Base-by-base conservation (phyloP, 331 rosid species). In the Arachis monticola region DNA sequence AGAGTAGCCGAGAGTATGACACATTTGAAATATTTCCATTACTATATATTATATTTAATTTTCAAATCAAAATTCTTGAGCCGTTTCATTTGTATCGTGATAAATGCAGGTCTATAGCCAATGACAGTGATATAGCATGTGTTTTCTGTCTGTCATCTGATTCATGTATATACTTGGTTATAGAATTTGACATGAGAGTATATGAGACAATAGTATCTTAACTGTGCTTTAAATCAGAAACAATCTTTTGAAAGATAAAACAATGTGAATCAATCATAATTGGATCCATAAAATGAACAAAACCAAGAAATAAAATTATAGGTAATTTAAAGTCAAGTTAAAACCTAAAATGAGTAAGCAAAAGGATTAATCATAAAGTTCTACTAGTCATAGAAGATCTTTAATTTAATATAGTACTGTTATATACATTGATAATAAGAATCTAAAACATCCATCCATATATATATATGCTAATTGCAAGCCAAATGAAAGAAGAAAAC, bases 51-150 rank as follows among this genome's bases (percentile, higher is more conserved):
- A n/a, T 12, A 70, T 44, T 27, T 64, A 59, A 32, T 5, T 58
- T 65, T 58, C 44, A 35, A 77, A 60, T 41, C 41, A 46, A 44
- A 67, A 62, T 55, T 46, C 45, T 30, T 1, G 46, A 46, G 62
- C 9, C 14, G 41, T 35, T 35, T 53, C 32, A 59, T 46, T 59
- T 45, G 6, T 35, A 35, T 38, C 47, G 46, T 64, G 51, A 63
- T 62, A 47, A 63, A 55, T 77, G 57, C 14, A 60, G 50, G 69
- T 27, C 79, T 55, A 72, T 0, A 22, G 40, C 40, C 59, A 22
- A 67, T 77, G 76, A 67, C 76, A 77, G 69, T 61, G 22, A 53
- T 58, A 4, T 35, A 62, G 60, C 80, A 73, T 73, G 79, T 77
- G 77, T 73, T 51, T 13, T 35, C 40, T 35, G 40, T 3, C 27